Conservation (phyloP, 2,329 filamentous ascomycete species). For the Botryotinia narcissicola region DNA sequence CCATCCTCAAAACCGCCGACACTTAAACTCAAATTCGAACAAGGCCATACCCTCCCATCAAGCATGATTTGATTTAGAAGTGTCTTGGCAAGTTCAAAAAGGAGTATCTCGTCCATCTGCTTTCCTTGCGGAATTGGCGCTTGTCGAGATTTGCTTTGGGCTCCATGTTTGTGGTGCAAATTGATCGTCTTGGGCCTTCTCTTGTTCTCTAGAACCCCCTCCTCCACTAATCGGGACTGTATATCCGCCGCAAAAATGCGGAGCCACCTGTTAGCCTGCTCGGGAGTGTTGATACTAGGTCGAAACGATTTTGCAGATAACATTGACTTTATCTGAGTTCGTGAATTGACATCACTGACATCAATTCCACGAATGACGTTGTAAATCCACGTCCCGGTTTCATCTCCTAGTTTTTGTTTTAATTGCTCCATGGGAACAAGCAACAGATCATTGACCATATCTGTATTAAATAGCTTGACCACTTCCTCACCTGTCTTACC, state of each 20-base stretch:
- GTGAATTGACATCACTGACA: conserved; percentile 79
- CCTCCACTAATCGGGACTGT: conserved; percentile 82
- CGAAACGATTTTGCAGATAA: conserved; percentile 93
- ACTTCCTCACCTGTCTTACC: conserved; percentile 91
- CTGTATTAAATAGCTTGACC: conserved; percentile 75
- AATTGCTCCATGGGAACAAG: conserved; percentile 70
- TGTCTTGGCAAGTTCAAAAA: conserved; percentile 74
- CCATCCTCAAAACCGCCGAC: conserved; percentile 93
- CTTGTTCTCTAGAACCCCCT: conserved; percentile 84
- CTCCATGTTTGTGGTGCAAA: conserved; percentile 73
- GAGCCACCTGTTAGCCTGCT: conserved; percentile 82
- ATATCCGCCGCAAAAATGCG: conserved; percentile 91
- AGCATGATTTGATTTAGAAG: conserved; percentile 74
- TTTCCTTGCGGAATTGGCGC: conserved; percentile 74
- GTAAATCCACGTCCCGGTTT: conserved; percentile 83
- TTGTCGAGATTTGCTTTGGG: conserved; percentile 72
- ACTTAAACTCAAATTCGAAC: conserved; percentile 82
- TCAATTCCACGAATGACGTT: conserved; percentile 83
- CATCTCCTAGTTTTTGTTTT: conserved; percentile 74
- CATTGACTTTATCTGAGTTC: conserved; percentile 97
- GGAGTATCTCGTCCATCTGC: conserved; percentile 64
- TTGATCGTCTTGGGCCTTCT: conserved; percentile 83
- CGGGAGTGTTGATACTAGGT: conserved; percentile 72
- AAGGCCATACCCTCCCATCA: conserved; percentile 84
- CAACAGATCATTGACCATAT: conserved; percentile 73